Evolutionary conservation across 225 moss, liverwort and hornwort genomes (phyloP).

Genomic region (Lunularia cruciata): DNA sequence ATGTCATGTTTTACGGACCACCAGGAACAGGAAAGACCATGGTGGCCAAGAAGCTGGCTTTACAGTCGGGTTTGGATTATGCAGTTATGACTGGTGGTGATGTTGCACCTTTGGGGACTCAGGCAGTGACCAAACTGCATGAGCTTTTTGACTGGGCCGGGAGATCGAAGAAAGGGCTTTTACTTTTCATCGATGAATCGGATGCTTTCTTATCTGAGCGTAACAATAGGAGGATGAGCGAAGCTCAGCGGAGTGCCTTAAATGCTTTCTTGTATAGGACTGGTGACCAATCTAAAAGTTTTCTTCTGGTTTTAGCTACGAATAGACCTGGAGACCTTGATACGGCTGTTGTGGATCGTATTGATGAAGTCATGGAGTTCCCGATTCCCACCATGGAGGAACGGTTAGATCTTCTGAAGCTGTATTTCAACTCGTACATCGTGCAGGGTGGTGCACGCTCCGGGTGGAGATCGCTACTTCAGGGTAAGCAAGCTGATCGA

Average conservation of each 20-base stretch:
- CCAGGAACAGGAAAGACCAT: constrained; percentile 98
- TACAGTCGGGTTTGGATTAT: constrained; percentile 92
- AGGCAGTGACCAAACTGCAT: constrained; percentile 91
- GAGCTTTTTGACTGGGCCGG: constrained; percentile 97
- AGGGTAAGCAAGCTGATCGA: constrained; percentile 60
- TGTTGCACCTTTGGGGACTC: constrained; percentile 83
- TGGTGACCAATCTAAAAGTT: constrained; percentile 85
- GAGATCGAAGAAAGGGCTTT: constrained; percentile 71
- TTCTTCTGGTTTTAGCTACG: constrained; percentile 87
- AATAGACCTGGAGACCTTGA: constrained; percentile 94
- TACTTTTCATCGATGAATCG: constrained; percentile 95
- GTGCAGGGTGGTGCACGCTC: constrained; percentile 57
- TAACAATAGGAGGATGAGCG: constrained; percentile 83
- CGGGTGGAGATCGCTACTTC: constrained; percentile 62
- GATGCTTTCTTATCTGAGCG: constrained; percentile 93
- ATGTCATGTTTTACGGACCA: constrained; percentile 94
- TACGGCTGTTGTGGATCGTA: constrained; percentile 78
- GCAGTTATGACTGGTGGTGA: constrained; percentile 99
- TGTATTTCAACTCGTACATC: constrained; percentile 78
- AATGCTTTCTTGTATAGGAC: constrained; percentile 95
- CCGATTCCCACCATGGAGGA: constrained; percentile 82
- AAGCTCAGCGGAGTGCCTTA: constrained; percentile 92
- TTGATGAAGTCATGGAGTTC: constrained; percentile 90
- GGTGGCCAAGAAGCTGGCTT: constrained; percentile 94
- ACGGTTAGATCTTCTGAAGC: constrained; percentile 65